Conservation (phyloP, 2,329 filamentous ascomycete species). For the Diaporthe sp. region DNA sequence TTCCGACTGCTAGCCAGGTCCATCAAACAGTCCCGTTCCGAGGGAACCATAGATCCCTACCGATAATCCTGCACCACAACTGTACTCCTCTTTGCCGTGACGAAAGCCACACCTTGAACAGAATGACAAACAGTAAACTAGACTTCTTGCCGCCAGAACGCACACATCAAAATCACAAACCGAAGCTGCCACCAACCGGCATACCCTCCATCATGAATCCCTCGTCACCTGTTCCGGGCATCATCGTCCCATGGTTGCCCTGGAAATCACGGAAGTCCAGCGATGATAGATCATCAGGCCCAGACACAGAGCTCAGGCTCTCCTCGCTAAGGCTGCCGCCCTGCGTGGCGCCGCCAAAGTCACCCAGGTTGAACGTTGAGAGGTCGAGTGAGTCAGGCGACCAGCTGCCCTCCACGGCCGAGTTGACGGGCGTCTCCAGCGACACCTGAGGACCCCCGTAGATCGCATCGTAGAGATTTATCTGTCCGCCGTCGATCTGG, state of each 20-base stretch:
- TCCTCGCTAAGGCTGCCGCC: conserved; percentile 68
- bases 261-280: conserved; percentile 55
- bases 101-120: not conserved
- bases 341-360: conserved; percentile 57
- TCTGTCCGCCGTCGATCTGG: conserved; percentile 81
- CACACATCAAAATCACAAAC: conserved; percentile 50
- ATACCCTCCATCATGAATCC: conserved; percentile 55
- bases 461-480: conserved; percentile 87
- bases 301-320: conserved; percentile 62
- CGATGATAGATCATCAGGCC: conserved; percentile 61
- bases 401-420: conserved; percentile 56
- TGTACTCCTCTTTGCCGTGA: not conserved
- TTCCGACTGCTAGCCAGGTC: not conserved
- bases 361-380: conserved; percentile 62
- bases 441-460: conserved; percentile 74
- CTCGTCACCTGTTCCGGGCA: conserved; percentile 24
- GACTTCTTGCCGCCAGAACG: not conserved
- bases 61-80: not conserved
- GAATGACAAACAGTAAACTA: not conserved
- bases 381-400: conserved; percentile 70
- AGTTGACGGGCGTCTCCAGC: conserved; percentile 56
- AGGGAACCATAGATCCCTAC: not conserved
- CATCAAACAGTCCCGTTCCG: not conserved
- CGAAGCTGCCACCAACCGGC: conserved; percentile 50
- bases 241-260: conserved; percentile 27